Conservation (phyloP, 129 eudicot species). For the Centrapalus pauciflorus region DNA sequence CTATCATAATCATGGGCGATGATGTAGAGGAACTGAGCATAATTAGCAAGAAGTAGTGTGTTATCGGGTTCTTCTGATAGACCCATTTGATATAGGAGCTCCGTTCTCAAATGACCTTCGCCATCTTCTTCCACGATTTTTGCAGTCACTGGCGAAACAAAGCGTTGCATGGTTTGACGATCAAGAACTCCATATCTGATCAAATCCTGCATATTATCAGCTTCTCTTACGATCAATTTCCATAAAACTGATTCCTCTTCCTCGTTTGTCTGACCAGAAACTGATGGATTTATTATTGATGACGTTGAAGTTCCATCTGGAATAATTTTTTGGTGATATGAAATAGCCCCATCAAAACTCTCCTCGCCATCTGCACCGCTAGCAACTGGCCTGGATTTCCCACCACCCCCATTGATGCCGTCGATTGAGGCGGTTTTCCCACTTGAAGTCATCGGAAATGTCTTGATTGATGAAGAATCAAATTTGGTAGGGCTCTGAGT, state of each 20-base stretch:
- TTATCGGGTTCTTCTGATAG: conserved; percentile 67
- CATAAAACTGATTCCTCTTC: conserved; percentile 61
- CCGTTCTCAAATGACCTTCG: conserved; percentile 52
- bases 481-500: conserved; percentile 6
- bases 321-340: conserved; percentile 25
- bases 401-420: conserved; percentile 74
- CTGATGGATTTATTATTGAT: conserved; percentile 34
- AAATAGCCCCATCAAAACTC: conserved; percentile 31
- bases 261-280: conserved; percentile 33
- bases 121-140: conserved; percentile 37
- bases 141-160: conserved; percentile 73
- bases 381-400: conserved; percentile 44
- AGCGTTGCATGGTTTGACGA: conserved; percentile 43
- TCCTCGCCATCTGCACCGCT: conserved; percentile 82
- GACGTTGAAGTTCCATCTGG: conserved; percentile 40
- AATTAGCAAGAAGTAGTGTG: conserved; percentile 75
- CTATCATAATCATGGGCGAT: conserved; percentile 77
- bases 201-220: conserved; percentile 51
- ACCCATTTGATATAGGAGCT: conserved; percentile 54
- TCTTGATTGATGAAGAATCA: conserved; percentile 48
- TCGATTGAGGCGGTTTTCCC: conserved; percentile 54
- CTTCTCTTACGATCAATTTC: conserved; percentile 61
- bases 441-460: conserved; percentile 31
- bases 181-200: conserved; percentile 48
- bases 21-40: conserved; percentile 82